A percentile compares a stretch with the other conserved stretches of the same genome.
phyloP scores from a whole-genome alignment of 331 rosid genomes.

The Cydonia oblonga region DNA sequence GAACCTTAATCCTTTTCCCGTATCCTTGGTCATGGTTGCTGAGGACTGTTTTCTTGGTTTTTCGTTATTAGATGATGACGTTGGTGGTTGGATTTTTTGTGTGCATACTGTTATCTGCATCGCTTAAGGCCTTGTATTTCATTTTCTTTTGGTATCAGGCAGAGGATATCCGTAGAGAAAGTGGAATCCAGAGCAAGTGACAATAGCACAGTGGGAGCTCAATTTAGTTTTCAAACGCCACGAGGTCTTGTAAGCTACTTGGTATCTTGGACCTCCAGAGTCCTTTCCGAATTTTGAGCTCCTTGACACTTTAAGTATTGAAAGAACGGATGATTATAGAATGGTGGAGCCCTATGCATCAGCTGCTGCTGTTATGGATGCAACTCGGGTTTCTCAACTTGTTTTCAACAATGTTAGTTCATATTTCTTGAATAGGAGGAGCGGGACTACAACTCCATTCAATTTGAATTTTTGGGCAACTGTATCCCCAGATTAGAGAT shows the following conservation, averaged over 20 bases:
- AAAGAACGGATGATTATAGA: slow-evolving; percentile 24
- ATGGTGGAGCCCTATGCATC: slow-evolving; percentile 77
- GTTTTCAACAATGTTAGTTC: slow-evolving; percentile 40
- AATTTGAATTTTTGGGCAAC: slow-evolving; percentile 59
- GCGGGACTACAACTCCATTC: slow-evolving; percentile 61
- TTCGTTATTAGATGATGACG: no score
- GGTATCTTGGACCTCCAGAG: slow-evolving; percentile 76
- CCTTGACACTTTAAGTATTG: slow-evolving; percentile 4
- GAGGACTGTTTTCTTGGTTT: no score
- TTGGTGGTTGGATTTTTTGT: no score
- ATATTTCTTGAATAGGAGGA: slow-evolving; percentile 44
- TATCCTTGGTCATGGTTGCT: no score
- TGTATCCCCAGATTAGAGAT: slow-evolving; percentile 51
- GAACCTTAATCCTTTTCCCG: no score
- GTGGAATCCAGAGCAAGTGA: slow-evolving; percentile 41
- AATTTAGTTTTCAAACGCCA: slow-evolving; percentile 53
- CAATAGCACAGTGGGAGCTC: slow-evolving; percentile 36
- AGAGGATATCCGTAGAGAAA: neutral
- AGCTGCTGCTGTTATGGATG: slow-evolving; percentile 34
- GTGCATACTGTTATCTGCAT: no score
- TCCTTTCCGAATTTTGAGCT: slow-evolving; percentile 54
- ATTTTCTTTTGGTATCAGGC: no score
- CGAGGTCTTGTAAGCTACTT: slow-evolving; percentile 41
- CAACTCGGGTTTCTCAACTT: slow-evolving; percentile 41
- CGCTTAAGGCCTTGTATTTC: no score